A percentile compares a stretch with the other conserved stretches of the same genome.
These are phyloP conservation scores for Sporothrix humicola DNA, from an alignment of 2,329 filamentous ascomycete genomes.

Conservation along the genomic window DNA sequence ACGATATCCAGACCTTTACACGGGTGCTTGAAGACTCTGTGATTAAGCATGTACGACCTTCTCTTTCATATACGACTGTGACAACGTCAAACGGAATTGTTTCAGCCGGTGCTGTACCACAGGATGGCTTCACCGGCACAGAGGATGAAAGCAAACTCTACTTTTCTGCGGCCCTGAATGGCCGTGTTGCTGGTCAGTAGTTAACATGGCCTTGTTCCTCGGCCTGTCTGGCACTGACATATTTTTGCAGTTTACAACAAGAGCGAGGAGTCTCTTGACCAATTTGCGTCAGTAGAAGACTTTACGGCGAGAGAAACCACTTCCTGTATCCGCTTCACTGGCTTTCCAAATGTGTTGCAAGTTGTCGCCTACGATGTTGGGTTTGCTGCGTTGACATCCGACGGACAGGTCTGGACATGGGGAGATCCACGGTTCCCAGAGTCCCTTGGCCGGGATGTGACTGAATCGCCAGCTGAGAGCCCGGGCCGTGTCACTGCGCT, in stretches of 20 bases:
- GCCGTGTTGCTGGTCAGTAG: conserved; percentile 42
- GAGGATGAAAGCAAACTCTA: neutral
- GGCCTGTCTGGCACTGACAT: neutral
- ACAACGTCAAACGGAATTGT: conserved; percentile 15
- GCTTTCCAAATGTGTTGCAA: conserved; percentile 46
- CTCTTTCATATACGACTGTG: conserved; percentile 52
- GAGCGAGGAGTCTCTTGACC: neutral
- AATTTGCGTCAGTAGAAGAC: conserved; percentile 17
- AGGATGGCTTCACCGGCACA: too few relatives aligned
- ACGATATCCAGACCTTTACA: conserved; percentile 55
- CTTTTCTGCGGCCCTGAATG: conserved; percentile 43
- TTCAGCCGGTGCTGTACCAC: conserved; percentile 4
- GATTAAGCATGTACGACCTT: conserved; percentile 48
- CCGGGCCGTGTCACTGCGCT: conserved; percentile 58
- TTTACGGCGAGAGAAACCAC: neutral
- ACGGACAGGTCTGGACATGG: conserved; percentile 56
- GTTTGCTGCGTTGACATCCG: conserved; percentile 53
- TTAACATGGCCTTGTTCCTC: neutral
- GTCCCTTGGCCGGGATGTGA: conserved; percentile 60
- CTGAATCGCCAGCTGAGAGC: conserved; percentile 52
- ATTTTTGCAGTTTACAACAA: neutral
- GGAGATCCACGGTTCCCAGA: conserved; percentile 65
- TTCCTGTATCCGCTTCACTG: conserved; percentile 39
- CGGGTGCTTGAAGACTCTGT: conserved; percentile 48
- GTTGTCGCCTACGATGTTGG: conserved; percentile 56